Evolutionary conservation across 441 rosid genomes (phyloP), one percentile per base, ranked within the genome.

Genomic region (Gossypium aridum): DNA sequence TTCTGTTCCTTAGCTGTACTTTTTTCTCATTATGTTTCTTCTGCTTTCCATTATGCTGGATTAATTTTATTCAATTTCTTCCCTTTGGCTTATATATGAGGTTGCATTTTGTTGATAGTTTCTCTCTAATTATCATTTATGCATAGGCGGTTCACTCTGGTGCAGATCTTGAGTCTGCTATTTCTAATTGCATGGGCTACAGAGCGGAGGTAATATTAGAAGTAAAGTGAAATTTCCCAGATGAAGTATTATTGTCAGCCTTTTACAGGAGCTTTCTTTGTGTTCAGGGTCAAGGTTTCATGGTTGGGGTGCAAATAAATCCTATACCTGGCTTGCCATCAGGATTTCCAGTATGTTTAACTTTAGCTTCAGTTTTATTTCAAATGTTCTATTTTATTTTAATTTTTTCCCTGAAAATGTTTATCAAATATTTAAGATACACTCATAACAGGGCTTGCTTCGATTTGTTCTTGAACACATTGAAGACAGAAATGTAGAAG

Each of bases 91-190:
- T 55, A 74, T 34, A 73, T 19, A 47, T 16, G 10, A 10, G 47
- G 20, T 60, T 51, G 64, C 22, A 13, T 19, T 49, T 14, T 43
- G 9, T 75, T 20, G 73, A 72, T 75, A 72, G 69, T 51, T 68
- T 64, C 65, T 49, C 26, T 73, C 37, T 39, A 26, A 26, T 76
- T 75, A 37, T 80, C 65, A 70, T 80, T 76, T 74, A 71, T 83
- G 25, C 81, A 56, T 77, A 96, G 99, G 99, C 99, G 45, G 99
- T 96, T 81, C 99, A 96, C 87, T 96, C 98, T 31, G 99, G 99
- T 78, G 99, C 98, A 72, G 99, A 96, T 85, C 97, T 96, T 47
- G 99, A 93, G 81, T 96, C 99, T 59, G 93, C 99, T 75, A 85
- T 93, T 82, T 79, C 93, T 72, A 93, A 91, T 85, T 96, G 99